These are phyloP conservation scores for Hibiscus tridactylites DNA, from an alignment of 345 rosid genomes.

Conservation along the genomic window DNA sequence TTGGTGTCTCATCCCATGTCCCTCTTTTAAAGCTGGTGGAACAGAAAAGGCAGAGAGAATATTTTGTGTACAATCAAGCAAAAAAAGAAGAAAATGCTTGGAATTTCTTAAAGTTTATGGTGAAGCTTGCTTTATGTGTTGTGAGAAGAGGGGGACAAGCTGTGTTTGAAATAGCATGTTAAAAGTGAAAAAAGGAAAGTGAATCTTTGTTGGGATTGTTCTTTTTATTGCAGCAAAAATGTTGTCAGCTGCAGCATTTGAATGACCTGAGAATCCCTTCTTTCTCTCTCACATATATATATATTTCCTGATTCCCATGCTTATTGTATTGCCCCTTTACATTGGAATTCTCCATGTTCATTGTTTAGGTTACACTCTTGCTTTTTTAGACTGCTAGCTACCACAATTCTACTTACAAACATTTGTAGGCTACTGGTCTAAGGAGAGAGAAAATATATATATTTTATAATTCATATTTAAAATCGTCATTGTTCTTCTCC, in stretches of 20 bases:
- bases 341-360: not conserved
- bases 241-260: not conserved
- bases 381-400: not conserved
- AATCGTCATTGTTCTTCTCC: too few species aligned
- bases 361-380: not conserved
- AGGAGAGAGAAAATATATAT: not conserved
- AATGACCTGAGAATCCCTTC: not conserved
- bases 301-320: not conserved
- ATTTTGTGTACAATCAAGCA: conserved; percentile 4
- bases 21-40: not conserved
- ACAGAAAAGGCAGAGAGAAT: not conserved
- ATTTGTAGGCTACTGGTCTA: not conserved
- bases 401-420: not conserved
- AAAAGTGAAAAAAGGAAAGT: conserved; percentile 4
- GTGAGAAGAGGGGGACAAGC: conserved; percentile 6
- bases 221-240: not conserved
- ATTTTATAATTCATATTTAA: too few species aligned
- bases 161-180: not conserved
- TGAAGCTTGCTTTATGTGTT: not conserved
- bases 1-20: not conserved
- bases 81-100: not conserved
- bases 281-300: not conserved
- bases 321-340: not conserved
- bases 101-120: not conserved
- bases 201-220: conserved; percentile 12